These are phyloP conservation scores for Apiospora arundinis DNA, from an alignment of 2,329 filamentous ascomycete species.

Conservation along the genomic window DNA sequence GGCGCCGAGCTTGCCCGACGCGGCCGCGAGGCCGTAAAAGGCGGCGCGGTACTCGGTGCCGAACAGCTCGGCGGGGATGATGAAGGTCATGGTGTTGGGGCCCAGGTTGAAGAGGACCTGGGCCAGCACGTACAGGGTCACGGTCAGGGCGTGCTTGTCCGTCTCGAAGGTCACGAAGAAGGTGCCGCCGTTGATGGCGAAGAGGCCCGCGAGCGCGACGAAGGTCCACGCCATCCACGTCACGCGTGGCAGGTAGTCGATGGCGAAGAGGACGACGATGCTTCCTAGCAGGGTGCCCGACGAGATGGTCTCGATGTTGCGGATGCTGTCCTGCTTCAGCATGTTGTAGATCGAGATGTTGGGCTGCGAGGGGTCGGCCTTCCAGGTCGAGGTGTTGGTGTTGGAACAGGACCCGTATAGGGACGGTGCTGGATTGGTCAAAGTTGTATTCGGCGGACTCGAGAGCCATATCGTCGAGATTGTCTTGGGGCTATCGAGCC, in stretches of 20 bases:
- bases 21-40: conserved; percentile 66
- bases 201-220: conserved; percentile 32
- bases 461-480: conserved; percentile 33
- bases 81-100: conserved; percentile 67
- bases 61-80: conserved; percentile 69
- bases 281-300: conserved; percentile 32
- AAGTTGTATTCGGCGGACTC: not conserved
- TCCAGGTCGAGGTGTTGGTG: conserved; percentile 25
- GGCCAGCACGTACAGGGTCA: conserved; percentile 57
- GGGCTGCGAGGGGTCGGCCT: conserved; percentile 26
- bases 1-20: conserved; percentile 63
- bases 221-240: conserved; percentile 37
- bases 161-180: conserved; percentile 34
- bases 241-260: conserved; percentile 35
- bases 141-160: conserved; percentile 41
- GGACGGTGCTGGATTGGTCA: not conserved
- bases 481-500: conserved; percentile 42
- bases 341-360: conserved; percentile 30
- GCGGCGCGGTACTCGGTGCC: conserved; percentile 67
- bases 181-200: conserved; percentile 34
- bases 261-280: conserved; percentile 31
- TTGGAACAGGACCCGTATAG: not conserved
- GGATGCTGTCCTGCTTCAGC: conserved; percentile 31
- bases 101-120: conserved; percentile 61
- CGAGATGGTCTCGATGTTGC: conserved; percentile 33